phyloP scores from a whole-genome alignment of 2,329 filamentous ascomycete genomes.

The Epichloe brachyelytri region DNA sequence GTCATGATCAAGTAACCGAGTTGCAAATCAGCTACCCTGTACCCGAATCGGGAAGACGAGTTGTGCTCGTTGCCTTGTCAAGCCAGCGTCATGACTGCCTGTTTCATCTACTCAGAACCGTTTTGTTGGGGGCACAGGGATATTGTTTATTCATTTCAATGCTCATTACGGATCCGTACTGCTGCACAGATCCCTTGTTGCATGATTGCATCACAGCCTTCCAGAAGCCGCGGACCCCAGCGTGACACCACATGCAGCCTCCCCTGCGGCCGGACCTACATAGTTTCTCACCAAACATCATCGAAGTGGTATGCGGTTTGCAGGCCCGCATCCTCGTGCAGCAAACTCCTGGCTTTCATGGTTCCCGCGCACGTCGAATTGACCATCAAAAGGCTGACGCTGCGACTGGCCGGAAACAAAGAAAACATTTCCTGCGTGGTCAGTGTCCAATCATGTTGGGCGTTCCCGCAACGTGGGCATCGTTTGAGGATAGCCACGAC shows the following conservation, averaged over 20 bases:
- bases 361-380: not conserved
- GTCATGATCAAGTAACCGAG: too few relatives aligned
- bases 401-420: not conserved
- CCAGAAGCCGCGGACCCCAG: not conserved
- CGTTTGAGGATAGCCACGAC: not conserved
- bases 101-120: not conserved
- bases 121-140: not conserved
- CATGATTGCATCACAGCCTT: not conserved
- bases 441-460: not conserved
- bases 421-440: not conserved
- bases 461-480: constrained; percentile 2
- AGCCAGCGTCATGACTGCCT: not conserved
- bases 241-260: not conserved
- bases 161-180: too few relatives aligned
- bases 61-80: too few relatives aligned
- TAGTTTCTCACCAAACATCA: not conserved
- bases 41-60: too few relatives aligned
- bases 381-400: not conserved
- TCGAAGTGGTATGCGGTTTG: not conserved
- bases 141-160: not conserved
- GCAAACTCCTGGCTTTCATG: not conserved
- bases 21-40: too few relatives aligned
- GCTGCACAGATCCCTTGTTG: not conserved
- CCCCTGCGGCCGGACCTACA: too few relatives aligned
- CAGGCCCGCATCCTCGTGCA: not conserved